Evolutionary conservation across 768 basidiomycete species (phyloP).

Genomic region (Sutorius australiensis): DNA sequence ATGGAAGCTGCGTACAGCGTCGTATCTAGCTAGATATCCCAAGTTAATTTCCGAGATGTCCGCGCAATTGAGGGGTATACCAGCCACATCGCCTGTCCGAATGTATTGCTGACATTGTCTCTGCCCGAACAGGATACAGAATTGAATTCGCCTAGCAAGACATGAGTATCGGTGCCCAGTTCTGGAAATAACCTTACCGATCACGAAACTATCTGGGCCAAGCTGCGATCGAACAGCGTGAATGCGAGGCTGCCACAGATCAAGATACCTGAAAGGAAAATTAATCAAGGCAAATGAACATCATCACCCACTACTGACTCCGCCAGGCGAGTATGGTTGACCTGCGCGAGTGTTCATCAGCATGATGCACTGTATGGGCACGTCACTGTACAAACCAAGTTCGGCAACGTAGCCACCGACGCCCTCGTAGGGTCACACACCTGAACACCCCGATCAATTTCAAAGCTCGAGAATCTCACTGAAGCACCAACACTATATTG

Average conservation of each 20-base stretch:
- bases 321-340: constrained; percentile 51
- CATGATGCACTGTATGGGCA: not conserved
- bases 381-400: constrained; percentile 34
- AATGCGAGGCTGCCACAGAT: constrained; percentile 54
- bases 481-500: constrained; percentile 44
- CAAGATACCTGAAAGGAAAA: constrained; percentile 40
- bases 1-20: constrained; percentile 32
- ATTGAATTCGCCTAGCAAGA: constrained; percentile 46
- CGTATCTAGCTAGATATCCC: constrained; percentile 11
- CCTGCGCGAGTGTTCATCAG: constrained; percentile 28
- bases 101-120: constrained; percentile 49
- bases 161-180: not conserved
- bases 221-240: constrained; percentile 43
- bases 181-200: constrained; percentile 31
- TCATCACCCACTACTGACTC: constrained; percentile 29
- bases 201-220: constrained; percentile 46
- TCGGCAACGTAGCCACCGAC: constrained; percentile 46
- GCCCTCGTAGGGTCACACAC: constrained; percentile 28
- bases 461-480: constrained; percentile 33
- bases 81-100: constrained; percentile 54
- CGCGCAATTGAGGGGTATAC: constrained; percentile 26
- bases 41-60: not conserved
- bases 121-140: constrained; percentile 52
- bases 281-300: not conserved
- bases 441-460: constrained; percentile 24